Evolutionary conservation across 306 rosid genomes (phyloP).

Genomic region (Astragalus membranaceus): DNA sequence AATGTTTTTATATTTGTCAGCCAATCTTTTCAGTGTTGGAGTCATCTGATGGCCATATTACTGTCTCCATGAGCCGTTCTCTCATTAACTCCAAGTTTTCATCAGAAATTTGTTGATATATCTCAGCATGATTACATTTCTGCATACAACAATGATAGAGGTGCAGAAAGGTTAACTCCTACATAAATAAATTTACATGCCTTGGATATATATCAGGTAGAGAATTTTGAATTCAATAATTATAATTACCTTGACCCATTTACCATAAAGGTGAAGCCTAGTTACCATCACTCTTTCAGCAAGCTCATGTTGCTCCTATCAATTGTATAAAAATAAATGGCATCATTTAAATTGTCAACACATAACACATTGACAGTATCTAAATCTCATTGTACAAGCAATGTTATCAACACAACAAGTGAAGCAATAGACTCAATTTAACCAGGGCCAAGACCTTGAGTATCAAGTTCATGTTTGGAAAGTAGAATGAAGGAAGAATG

Average conservation of each 20-base stretch:
- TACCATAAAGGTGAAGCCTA: slow-evolving; percentile 81
- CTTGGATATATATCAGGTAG: neutral
- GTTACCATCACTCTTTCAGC: slow-evolving; percentile 99
- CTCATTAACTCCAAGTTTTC: slow-evolving; percentile 92
- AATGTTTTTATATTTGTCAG: slow-evolving; percentile 10
- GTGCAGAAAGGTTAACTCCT: neutral
- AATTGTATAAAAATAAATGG: slow-evolving; percentile 1
- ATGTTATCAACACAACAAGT: no score
- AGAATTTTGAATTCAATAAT: slow-evolving; percentile 1
- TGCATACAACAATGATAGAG: slow-evolving; percentile 27
- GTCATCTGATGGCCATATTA: slow-evolving; percentile 98
- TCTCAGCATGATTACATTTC: slow-evolving; percentile 93
- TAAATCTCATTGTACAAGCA: no score
- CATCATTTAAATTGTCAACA: neutral
- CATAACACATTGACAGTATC: no score
- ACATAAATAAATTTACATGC: neutral
- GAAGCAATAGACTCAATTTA: neutral
- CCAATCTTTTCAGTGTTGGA: slow-evolving; percentile 83
- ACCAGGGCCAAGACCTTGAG: neutral
- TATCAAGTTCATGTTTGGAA: neutral
- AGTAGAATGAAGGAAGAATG: neutral
- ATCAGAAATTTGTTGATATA: slow-evolving; percentile 74
- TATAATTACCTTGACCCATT: slow-evolving; percentile 83
- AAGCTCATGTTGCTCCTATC: slow-evolving; percentile 79
- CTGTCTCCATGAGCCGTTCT: slow-evolving; percentile 84